A percentile compares a stretch with the other conserved stretches of the same genome.
Evolutionary conservation across 2,329 filamentous ascomycete genomes (phyloP).

Genomic region (Colletotrichum chrysophilum): DNA sequence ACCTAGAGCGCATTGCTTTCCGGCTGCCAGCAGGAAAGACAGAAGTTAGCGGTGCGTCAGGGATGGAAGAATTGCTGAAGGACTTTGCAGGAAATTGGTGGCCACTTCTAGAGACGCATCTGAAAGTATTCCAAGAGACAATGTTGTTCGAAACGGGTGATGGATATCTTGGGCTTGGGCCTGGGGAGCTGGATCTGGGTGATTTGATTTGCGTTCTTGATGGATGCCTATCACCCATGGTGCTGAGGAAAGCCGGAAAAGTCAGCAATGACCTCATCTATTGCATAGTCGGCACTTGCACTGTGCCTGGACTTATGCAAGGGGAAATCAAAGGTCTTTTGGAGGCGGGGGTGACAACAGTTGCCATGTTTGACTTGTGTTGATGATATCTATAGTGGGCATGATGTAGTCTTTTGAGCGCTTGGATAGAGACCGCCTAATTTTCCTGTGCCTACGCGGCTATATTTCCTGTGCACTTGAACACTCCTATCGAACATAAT

Average conservation of each 20-base stretch:
- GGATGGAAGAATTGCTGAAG: neutral
- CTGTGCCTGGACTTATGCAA: neutral
- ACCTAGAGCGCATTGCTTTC: neutral
- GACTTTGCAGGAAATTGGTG: neutral
- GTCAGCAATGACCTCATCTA: neutral
- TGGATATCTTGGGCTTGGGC: neutral
- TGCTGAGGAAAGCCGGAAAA: neutral
- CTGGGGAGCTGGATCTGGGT: neutral
- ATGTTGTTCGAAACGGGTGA: neutral
- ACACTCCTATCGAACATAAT: too few species aligned
- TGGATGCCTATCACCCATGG: neutral
- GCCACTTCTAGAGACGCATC: neutral
- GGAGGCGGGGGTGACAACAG: neutral
- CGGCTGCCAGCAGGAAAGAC: neutral
- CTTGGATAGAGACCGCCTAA: too few species aligned
- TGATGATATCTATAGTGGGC: neutral
- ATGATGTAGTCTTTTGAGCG: too few species aligned
- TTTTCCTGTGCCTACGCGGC: too few species aligned
- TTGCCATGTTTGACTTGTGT: neutral
- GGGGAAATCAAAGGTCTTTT: neutral
- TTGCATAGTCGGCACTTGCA: neutral
- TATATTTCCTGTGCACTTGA: too few species aligned
- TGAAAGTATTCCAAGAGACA: neutral
- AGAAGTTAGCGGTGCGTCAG: neutral
- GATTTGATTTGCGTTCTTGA: neutral